phyloP scores from a whole-genome alignment of 78 protist genomes.

The Polysphondylium violaceum region DNA sequence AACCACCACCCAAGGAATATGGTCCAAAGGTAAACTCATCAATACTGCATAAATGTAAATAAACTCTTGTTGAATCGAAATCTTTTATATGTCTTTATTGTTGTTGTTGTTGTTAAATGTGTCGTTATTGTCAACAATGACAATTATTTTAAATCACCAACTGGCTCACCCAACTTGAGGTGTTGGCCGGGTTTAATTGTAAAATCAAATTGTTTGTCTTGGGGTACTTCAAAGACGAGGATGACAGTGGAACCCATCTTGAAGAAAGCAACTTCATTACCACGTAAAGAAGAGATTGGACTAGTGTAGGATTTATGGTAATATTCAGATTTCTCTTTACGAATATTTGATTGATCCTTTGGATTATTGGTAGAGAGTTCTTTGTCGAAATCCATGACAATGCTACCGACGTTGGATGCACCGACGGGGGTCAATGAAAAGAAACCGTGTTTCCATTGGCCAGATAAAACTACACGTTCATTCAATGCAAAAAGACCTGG shows the following conservation, averaged over 20 bases:
- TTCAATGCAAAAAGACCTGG: slow-evolving; percentile 76
- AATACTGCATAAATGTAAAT: not conserved
- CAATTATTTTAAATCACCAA: slow-evolving; percentile 43
- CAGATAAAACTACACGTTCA: slow-evolving; percentile 78
- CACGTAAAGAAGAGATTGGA: not conserved
- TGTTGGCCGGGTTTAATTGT: slow-evolving; percentile 45
- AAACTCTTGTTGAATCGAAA: not conserved
- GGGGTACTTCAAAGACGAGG: slow-evolving; percentile 65
- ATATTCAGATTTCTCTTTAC: not conserved
- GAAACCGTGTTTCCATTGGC: slow-evolving; percentile 77
- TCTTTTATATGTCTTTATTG: not conserved
- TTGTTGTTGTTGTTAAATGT: not conserved
- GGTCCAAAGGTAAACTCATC: slow-evolving; percentile 12
- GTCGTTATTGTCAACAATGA: not conserved
- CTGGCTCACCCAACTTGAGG: slow-evolving; percentile 48
- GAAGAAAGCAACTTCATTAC: slow-evolving; percentile 71
- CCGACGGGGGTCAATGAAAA: slow-evolving; percentile 82
- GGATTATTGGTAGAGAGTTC: slow-evolving; percentile 24
- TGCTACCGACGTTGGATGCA: slow-evolving; percentile 82
- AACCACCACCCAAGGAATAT: not conserved
- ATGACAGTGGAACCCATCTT: slow-evolving; percentile 82
- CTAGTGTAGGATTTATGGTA: slow-evolving; percentile 1
- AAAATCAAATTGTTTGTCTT: slow-evolving; percentile 46
- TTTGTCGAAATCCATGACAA: slow-evolving; percentile 72
- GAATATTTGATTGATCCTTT: not conserved